Conservation (phyloP, 1,139 yeast genomes). For the Ogataea hybrid region DNA sequence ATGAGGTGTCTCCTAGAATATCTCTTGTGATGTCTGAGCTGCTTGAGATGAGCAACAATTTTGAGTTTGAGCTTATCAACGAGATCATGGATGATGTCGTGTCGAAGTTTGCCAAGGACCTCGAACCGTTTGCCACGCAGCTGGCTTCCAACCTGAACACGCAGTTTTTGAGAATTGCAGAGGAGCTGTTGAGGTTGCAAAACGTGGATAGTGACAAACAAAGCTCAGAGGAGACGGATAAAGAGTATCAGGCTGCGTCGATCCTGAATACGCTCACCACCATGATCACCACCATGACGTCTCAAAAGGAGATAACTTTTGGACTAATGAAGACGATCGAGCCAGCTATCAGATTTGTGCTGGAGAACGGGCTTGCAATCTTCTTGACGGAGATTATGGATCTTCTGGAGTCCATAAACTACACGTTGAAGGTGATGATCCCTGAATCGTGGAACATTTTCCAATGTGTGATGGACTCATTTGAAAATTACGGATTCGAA, state of each 20-base stretch:
- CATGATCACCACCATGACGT: slow-evolving; percentile 50
- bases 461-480: slow-evolving; percentile 42
- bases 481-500: slow-evolving; percentile 53
- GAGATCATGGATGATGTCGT: slow-evolving; percentile 58
- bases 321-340: slow-evolving; percentile 41
- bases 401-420: slow-evolving; percentile 47
- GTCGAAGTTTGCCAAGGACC: slow-evolving; percentile 48
- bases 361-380: slow-evolving; percentile 40
- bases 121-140: slow-evolving; percentile 56
- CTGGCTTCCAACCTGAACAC: slow-evolving; percentile 46
- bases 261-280: slow-evolving; percentile 50
- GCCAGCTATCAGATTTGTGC: slow-evolving; percentile 43
- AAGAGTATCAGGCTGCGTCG: slow-evolving; percentile 54
- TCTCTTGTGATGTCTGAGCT: slow-evolving; percentile 53
- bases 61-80: slow-evolving; percentile 53
- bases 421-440: slow-evolving; percentile 38
- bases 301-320: slow-evolving; percentile 45
- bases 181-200: slow-evolving; percentile 40
- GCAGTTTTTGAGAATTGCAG: slow-evolving; percentile 46
- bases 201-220: slow-evolving; percentile 25
- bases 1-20: slow-evolving; percentile 46
- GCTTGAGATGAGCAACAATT: slow-evolving; percentile 47
- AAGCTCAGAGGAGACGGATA: slow-evolving; percentile 34
- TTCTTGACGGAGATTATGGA: slow-evolving; percentile 50
- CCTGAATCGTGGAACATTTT: slow-evolving; percentile 50